Conservation (phyloP, 805 yeast species). For the Yamadazyma philogaea region DNA sequence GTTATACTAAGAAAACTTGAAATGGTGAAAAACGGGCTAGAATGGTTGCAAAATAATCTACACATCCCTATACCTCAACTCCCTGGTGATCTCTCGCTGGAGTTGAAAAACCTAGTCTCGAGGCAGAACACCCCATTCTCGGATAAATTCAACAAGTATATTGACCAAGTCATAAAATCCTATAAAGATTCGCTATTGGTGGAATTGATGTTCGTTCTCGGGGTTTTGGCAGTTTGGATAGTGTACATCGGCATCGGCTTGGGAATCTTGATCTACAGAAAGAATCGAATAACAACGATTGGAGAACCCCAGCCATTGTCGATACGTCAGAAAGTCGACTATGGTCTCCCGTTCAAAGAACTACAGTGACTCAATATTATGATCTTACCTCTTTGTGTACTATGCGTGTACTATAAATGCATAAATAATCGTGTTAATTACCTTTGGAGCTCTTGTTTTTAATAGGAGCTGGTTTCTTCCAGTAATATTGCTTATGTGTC, state of each 20-base stretch:
- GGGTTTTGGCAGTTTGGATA: conserved; percentile 48
- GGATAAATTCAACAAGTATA: conserved; percentile 3
- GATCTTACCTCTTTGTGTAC: background rate
- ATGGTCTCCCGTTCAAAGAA: conserved; percentile 24
- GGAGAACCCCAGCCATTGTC: conserved; percentile 29
- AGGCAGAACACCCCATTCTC: background rate
- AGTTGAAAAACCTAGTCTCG: conserved; percentile 8
- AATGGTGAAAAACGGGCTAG: conserved; percentile 64
- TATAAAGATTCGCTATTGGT: conserved; percentile 27
- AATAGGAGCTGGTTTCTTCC: conserved; percentile 59
- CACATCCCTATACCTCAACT: conserved; percentile 56
- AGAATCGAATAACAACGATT: conserved; percentile 12
- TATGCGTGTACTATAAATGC: conserved; percentile 1
- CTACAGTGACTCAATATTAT: background rate
- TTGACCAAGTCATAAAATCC: conserved; percentile 1
- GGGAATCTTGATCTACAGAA: conserved; percentile 12
- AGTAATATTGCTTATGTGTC: conserved; percentile 85
- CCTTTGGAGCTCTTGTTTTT: conserved; percentile 25
- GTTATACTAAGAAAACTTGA: conserved; percentile 71
- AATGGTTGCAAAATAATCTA: conserved; percentile 72
- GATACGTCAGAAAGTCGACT: conserved; percentile 19
- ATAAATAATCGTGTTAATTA: background rate
- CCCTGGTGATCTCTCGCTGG: conserved; percentile 14
- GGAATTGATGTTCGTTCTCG: conserved; percentile 48
- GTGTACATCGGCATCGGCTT: conserved; percentile 42